phyloP scores from a whole-genome alignment of 805 yeast species.

The Candida germanica region DNA sequence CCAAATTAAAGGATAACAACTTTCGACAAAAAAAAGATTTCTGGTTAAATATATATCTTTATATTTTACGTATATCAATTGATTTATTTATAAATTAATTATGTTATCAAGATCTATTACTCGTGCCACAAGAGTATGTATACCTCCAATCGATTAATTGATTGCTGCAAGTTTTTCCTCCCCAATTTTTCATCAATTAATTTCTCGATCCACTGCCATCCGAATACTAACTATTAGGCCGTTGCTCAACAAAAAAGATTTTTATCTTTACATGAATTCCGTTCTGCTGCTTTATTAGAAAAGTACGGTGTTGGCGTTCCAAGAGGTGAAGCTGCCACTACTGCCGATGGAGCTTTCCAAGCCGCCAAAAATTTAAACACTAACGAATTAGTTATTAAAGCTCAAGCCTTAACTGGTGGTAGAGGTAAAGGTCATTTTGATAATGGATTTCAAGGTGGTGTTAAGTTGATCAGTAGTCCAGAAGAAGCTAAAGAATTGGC shows the following conservation, averaged over 20 bases:
- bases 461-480: constrained; percentile 79
- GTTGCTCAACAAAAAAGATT: constrained; percentile 50
- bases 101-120: constrained; percentile 44
- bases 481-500: constrained; percentile 87
- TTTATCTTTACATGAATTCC: constrained; percentile 91
- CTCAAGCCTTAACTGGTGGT: constrained; percentile 99
- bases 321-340: constrained; percentile 83
- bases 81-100: constrained; percentile 1
- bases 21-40: constrained; percentile 5
- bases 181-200: not conserved
- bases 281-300: constrained; percentile 85
- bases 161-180: too few relatives aligned
- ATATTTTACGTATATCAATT: constrained; percentile 1
- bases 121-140: constrained; percentile 44
- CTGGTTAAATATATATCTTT: too few relatives aligned
- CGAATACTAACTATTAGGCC: constrained; percentile 15
- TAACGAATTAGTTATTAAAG: constrained; percentile 89
- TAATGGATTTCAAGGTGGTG: constrained; percentile 95
- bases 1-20: not conserved
- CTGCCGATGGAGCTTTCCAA: constrained; percentile 82
- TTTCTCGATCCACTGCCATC: constrained; percentile 3
- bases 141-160: not conserved
- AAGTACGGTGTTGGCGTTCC: constrained; percentile 89
- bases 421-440: constrained; percentile 99
- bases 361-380: constrained; percentile 74